These are phyloP conservation scores for Abelmoschus esculentus DNA, from an alignment of 345 rosid genomes.

Conservation along the genomic window DNA sequence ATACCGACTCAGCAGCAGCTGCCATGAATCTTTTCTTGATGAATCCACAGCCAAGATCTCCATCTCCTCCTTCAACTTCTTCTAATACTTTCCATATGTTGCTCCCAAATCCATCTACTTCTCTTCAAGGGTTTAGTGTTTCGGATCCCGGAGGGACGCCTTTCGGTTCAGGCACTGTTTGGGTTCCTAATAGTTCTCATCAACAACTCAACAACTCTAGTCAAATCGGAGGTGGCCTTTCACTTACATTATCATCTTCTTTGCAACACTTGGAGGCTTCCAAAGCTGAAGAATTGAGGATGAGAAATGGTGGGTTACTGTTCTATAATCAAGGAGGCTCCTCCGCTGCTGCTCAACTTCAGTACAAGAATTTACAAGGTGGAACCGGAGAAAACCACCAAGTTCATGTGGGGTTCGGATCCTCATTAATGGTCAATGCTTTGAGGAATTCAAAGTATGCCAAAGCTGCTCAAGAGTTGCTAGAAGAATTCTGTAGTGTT, in stretches of 20 bases:
- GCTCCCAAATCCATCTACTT: constrained; percentile 55
- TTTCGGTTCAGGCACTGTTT: constrained; percentile 29
- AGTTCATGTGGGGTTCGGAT: constrained; percentile 43
- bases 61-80: constrained; percentile 43
- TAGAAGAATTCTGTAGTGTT: constrained; percentile 91
- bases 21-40: constrained; percentile 91
- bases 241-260: constrained; percentile 72
- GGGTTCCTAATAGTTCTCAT: constrained; percentile 45
- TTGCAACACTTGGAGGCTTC: constrained; percentile 75
- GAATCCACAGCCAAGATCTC: constrained; percentile 77
- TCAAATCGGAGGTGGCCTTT: constrained; percentile 68
- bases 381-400: constrained; percentile 32
- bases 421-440: constrained; percentile 49
- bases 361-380: constrained; percentile 37
- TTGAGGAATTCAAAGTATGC: constrained; percentile 71
- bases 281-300: constrained; percentile 72
- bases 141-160: constrained; percentile 20
- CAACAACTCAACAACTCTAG: constrained; percentile 27
- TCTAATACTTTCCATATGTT: constrained; percentile 81
- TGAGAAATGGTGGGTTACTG: constrained; percentile 43
- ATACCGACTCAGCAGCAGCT: constrained; percentile 54
- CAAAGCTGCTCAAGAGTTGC: constrained; percentile 69
- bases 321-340: constrained; percentile 40
- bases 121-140: constrained; percentile 40
- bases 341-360: constrained; percentile 31